These are phyloP conservation scores for Moesziomyces sp. DNA, from an alignment of 1,284 basidiomycete genomes.

Conservation along the genomic window DNA sequence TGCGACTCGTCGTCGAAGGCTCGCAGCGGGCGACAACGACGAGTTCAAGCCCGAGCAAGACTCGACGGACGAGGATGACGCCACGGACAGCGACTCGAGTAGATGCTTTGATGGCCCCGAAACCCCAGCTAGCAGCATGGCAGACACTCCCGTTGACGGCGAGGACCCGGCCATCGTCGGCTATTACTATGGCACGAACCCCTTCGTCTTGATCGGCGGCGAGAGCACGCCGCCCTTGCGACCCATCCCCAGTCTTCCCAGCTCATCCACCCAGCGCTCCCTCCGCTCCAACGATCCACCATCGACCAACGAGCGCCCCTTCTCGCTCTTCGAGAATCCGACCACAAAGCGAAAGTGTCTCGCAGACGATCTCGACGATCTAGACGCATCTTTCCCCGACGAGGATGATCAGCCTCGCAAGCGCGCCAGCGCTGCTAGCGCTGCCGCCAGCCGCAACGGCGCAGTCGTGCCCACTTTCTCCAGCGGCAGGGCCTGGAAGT, in stretches of 20 bases:
- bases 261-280: conserved; percentile 22
- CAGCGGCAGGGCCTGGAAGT: conserved; percentile 43
- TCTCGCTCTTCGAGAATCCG: conserved; percentile 28
- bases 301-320: conserved; percentile 9
- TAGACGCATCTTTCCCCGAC: neutral
- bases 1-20: conserved; percentile 4
- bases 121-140: conserved; percentile 21
- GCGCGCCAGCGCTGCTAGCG: conserved; percentile 2
- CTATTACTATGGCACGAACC: conserved; percentile 31
- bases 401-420: conserved; percentile 23
- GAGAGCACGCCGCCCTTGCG: conserved; percentile 3
- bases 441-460: conserved; percentile 6
- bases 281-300: conserved; percentile 19
- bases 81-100: conserved; percentile 10
- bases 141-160: conserved; percentile 40
- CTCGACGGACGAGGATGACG: conserved; percentile 13
- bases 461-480: conserved; percentile 22
- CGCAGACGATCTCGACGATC: conserved; percentile 3
- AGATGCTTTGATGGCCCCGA: conserved; percentile 5
- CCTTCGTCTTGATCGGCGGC: conserved; percentile 26
- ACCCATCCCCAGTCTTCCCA: conserved; percentile 21
- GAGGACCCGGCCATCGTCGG: conserved; percentile 5
- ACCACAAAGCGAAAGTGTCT: conserved; percentile 12
- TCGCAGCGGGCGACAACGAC: conserved; percentile 11
- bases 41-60: conserved; percentile 31